Evolutionary conservation across 2,329 filamentous ascomycete species (phyloP), one percentile per base, ranked within the genome.

Genomic region (Stromatinia cepivora): DNA sequence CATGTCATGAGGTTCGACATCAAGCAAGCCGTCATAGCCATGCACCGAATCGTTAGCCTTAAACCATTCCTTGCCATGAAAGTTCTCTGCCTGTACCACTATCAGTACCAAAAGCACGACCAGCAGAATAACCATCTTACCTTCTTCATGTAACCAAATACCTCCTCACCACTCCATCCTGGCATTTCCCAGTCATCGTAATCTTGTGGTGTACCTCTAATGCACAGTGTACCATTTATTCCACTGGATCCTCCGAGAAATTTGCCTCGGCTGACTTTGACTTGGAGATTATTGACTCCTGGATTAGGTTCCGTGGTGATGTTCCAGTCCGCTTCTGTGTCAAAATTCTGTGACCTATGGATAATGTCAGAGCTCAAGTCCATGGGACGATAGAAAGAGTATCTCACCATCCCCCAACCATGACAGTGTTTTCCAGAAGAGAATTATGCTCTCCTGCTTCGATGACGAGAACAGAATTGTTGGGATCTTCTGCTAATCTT

Each of bases 11-110:
- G 86, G 86, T 71, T 86, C 85, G 9, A 81, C 85, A 65, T 87
- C 82, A 1, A 89, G 78, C 28, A 82, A 84, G 0, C 87, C 87
- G 13, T 80, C 76, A 59, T 81, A 78, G 1, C 85, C 85, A 71
- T 89, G 87, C 10, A 79, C 80, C 3, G 79, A 78, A 11, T 79
- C 75, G 54, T 82, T 79, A 2, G 82, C 82, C 46, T 86, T 76
- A 76, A 87, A 87, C 86, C 86, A 88, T 39, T 83, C 78, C 74
- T 88, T 88, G 28, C 78, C 75, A 68, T 88, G 84, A 73, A 88
- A 89, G 2, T 83, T 86, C 72, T 89, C 87, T 1, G 84, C 80
- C 84, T 81, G 61, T 6, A 39, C 5, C 58, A 36, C 25, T n/a
- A 25, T 70, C 13, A 46, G n/a, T 36, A 57, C 22, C 10, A 7